Conservation (phyloP, 1,284 basidiomycete species). For the Phellinidium pouzarii region DNA sequence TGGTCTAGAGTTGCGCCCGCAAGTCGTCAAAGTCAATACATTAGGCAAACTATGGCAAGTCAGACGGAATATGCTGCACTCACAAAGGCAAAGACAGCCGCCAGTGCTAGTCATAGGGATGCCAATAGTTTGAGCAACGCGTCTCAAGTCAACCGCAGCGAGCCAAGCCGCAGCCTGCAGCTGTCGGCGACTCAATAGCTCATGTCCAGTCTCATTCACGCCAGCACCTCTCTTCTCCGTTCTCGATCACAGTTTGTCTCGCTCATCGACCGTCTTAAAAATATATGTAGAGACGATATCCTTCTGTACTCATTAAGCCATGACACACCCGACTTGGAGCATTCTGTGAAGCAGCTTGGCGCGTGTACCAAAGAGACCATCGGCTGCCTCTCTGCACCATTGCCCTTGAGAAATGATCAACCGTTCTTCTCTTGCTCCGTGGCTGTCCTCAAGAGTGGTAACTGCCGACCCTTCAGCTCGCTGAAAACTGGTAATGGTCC, state of each 20-base stretch:
- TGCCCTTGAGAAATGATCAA: neutral
- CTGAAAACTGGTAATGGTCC: conserved; percentile 5
- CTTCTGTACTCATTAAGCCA: conserved; percentile 12
- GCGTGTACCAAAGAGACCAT: conserved; percentile 11
- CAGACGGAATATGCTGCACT: neutral
- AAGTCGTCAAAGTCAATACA: neutral
- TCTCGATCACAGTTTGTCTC: conserved; percentile 4
- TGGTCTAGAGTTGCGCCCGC: neutral
- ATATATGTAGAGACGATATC: neutral
- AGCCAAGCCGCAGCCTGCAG: too few species aligned
- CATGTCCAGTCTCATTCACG: conserved; percentile 4
- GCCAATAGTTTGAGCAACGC: too few species aligned
- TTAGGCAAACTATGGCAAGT: neutral
- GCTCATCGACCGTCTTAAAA: conserved; percentile 1
- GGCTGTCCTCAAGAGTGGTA: conserved; percentile 7
- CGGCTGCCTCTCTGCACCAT: conserved; percentile 14
- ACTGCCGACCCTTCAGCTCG: conserved; percentile 8
- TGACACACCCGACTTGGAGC: conserved; percentile 15
- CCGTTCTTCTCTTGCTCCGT: conserved; percentile 14
- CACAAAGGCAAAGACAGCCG: too few species aligned
- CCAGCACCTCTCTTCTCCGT: conserved; percentile 15
- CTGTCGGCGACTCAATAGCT: too few species aligned
- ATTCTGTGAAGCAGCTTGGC: conserved; percentile 7
- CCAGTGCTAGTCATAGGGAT: too few species aligned
- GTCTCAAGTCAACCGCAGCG: too few species aligned